phyloP scores from a whole-genome alignment of 495 filamentous ascomycete genomes.

The Rusavskia elegans region DNA sequence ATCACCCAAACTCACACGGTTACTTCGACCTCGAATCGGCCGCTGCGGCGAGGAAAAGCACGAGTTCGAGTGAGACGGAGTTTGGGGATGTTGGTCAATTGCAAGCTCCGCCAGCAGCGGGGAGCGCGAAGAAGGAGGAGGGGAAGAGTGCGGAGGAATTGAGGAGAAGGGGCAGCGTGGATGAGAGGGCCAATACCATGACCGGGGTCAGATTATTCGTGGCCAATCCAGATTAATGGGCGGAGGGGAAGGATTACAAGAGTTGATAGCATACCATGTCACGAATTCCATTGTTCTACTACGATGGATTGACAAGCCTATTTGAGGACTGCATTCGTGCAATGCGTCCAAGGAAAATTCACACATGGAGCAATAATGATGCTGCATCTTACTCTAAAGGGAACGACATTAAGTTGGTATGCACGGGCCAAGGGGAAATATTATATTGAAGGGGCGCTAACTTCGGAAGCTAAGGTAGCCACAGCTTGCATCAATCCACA shows the following conservation, averaged over 20 bases:
- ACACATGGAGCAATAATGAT: no score
- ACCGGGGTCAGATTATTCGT: conserved; percentile 70
- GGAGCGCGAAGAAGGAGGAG: conserved; percentile 37
- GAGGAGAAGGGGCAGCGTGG: conserved; percentile 75
- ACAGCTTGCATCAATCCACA: no score
- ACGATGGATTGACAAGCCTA: no score
- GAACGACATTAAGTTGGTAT: no score
- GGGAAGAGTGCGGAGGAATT: conserved; percentile 61
- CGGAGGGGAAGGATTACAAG: conserved; percentile 40
- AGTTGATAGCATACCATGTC: background rate
- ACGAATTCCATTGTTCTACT: no score
- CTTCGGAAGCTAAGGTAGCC: no score
- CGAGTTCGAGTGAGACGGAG: conserved; percentile 32
- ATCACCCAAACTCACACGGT: conserved; percentile 20
- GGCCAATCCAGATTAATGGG: conserved; percentile 77
- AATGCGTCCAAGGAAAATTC: no score
- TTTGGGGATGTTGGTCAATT: conserved; percentile 42
- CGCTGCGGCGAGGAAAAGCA: conserved; percentile 18
- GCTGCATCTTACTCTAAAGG: no score
- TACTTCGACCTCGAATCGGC: conserved; percentile 33
- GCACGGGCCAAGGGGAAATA: no score
- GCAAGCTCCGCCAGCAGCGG: conserved; percentile 24
- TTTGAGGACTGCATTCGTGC: no score
- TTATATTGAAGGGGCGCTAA: no score
- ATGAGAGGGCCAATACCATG: conserved; percentile 73